Evolutionary conservation across 2,329 filamentous ascomycete genomes (phyloP).

Genomic region (Pestalotiopsis sp.): DNA sequence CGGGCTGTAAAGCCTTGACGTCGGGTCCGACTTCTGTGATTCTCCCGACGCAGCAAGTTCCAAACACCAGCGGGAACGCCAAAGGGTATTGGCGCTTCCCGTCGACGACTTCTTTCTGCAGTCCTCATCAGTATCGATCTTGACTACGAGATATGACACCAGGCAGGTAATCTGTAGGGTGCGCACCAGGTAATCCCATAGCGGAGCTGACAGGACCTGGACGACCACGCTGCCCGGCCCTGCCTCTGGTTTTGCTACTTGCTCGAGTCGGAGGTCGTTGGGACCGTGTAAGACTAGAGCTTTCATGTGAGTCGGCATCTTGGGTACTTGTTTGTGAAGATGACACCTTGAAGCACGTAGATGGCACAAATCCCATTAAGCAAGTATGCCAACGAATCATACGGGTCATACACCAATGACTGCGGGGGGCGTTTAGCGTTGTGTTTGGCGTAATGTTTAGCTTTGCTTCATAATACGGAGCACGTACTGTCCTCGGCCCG

Average conservation of each 20-base stretch:
- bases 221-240: neutral
- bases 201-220: neutral
- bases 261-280: neutral
- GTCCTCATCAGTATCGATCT: neutral
- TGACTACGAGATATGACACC: neutral
- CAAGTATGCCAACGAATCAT: too few species aligned
- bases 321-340: neutral
- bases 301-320: neutral
- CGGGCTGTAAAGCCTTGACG: neutral
- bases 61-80: neutral
- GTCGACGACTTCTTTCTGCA: neutral
- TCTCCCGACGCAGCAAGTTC: slow-evolving; percentile 4
- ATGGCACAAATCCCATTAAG: too few species aligned
- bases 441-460: too few species aligned
- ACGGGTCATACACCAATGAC: too few species aligned
- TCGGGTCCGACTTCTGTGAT: slow-evolving; percentile 2
- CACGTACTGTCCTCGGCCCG: too few species aligned
- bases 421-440: too few species aligned
- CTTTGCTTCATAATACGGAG: too few species aligned
- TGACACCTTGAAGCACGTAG: neutral
- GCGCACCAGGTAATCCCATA: slow-evolving; percentile 5
- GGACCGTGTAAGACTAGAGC: slow-evolving; percentile 4
- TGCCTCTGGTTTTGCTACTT: neutral
- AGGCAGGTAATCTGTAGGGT: neutral
- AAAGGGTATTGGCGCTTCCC: slow-evolving; percentile 2